These are phyloP conservation scores for Erodium trifolium DNA, from an alignment of 441 rosid species.

Conservation along the genomic window DNA sequence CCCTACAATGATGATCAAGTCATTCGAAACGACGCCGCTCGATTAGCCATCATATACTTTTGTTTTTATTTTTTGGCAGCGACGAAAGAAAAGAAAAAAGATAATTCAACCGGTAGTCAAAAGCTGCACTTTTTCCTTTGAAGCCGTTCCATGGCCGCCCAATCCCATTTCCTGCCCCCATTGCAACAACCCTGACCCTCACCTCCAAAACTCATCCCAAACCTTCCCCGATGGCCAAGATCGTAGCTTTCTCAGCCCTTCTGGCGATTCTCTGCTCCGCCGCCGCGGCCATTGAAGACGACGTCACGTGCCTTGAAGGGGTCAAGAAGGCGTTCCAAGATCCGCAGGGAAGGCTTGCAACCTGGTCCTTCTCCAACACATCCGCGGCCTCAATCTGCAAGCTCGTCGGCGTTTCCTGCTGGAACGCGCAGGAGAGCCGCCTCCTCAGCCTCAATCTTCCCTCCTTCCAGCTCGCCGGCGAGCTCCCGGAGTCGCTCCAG, in stretches of 20 bases:
- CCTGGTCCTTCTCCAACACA: slow-evolving; percentile 41
- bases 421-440: slow-evolving; percentile 56
- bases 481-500: slow-evolving; percentile 45
- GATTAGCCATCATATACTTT: too few species aligned
- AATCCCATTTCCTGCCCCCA: slow-evolving; percentile 15
- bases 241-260: slow-evolving; percentile 6
- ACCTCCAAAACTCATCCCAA: neutral
- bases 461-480: slow-evolving; percentile 39
- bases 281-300: slow-evolving; percentile 39
- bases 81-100: too few species aligned
- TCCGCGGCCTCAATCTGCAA: slow-evolving; percentile 39
- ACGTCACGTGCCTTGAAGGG: slow-evolving; percentile 50
- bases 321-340: slow-evolving; percentile 36
- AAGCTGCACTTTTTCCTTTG: neutral
- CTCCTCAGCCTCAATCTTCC: slow-evolving; percentile 36
- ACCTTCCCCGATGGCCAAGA: slow-evolving; percentile 13
- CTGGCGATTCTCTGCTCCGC: slow-evolving; percentile 13
- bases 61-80: too few species aligned
- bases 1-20: too few species aligned
- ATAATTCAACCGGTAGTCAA: neutral
- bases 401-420: slow-evolving; percentile 54
- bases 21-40: too few species aligned
- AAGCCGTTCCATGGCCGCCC: slow-evolving; percentile 38
- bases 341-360: slow-evolving; percentile 23
- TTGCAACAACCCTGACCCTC: too few species aligned